Percentiles rank a stretch among this genome's conserved stretches.
These are phyloP conservation scores for Picea engelmannii DNA, from an alignment of 83 land plant genomes.

Conservation along the genomic window DNA sequence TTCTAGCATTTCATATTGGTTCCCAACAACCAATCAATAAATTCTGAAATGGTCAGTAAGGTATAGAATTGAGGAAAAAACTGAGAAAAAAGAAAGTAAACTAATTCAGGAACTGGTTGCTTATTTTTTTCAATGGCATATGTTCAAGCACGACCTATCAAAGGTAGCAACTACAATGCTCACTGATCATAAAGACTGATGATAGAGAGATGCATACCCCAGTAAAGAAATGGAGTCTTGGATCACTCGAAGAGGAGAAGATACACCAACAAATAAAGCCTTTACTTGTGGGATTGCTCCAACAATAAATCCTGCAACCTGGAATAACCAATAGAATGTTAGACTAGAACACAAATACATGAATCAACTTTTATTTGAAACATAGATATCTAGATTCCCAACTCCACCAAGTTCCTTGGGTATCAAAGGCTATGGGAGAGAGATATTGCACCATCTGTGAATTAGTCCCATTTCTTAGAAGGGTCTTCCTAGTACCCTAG, in stretches of 20 bases:
- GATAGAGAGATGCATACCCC: slow-evolving; percentile 29
- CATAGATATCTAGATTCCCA: not conserved
- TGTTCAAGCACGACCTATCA: too few relatives aligned
- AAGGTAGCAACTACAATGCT: too few relatives aligned
- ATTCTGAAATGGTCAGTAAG: too few relatives aligned
- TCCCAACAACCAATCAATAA: too few relatives aligned
- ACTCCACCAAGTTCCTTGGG: too few relatives aligned
- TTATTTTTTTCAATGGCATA: too few relatives aligned
- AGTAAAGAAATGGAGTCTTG: slow-evolving; percentile 46
- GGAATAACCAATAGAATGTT: not conserved
- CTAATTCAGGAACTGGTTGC: too few relatives aligned
- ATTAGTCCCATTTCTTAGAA: not conserved
- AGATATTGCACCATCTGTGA: too few relatives aligned
- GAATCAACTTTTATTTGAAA: not conserved
- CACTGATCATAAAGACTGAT: too few relatives aligned
- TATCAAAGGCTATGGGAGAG: too few relatives aligned
- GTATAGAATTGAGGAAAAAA: not conserved
- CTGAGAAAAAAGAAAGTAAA: too few relatives aligned
- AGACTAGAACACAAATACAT: not conserved
- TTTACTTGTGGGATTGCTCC: slow-evolving; percentile 52
- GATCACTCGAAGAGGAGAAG: slow-evolving; percentile 61
- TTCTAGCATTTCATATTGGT: too few relatives aligned
- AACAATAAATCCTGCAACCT: slow-evolving; percentile 55
- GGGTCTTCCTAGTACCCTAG: not conserved
- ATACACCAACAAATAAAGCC: slow-evolving; percentile 38